Conservation (phyloP, 805 yeast species). For the Lipomyces starkeyi region DNA sequence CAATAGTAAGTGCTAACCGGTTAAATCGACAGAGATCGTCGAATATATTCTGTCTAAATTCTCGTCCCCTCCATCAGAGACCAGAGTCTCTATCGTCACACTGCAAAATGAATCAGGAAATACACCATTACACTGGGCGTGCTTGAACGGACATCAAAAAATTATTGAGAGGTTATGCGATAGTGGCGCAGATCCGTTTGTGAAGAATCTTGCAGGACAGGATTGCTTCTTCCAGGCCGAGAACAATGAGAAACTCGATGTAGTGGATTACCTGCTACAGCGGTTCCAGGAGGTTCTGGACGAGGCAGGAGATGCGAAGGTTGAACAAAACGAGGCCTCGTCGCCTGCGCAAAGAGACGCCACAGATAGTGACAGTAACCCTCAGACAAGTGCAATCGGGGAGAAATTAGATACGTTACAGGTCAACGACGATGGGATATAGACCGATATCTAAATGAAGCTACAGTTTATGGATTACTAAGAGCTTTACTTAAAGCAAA, state of each 20-base stretch:
- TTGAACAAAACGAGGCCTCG: neutral
- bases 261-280: slow-evolving; percentile 76
- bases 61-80: slow-evolving; percentile 1
- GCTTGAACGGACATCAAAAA: slow-evolving; percentile 81
- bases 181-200: slow-evolving; percentile 79
- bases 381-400: neutral
- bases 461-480: neutral
- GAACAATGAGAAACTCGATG: slow-evolving; percentile 70
- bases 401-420: slow-evolving; percentile 18
- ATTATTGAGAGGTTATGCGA: slow-evolving; percentile 75
- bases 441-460: neutral
- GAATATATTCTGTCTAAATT: slow-evolving; percentile 25
- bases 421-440: slow-evolving; percentile 11
- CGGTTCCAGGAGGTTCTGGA: slow-evolving; percentile 67
- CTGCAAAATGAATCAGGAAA: slow-evolving; percentile 80
- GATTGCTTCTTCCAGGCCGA: slow-evolving; percentile 92
- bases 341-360: neutral
- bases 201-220: slow-evolving; percentile 74
- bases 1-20: neutral
- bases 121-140: slow-evolving; percentile 97
- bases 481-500: neutral
- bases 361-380: neutral
- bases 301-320: slow-evolving; percentile 46
- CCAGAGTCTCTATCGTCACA: slow-evolving; percentile 49
- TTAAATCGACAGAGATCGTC: slow-evolving; percentile 24